Base-by-base conservation (phyloP, 371 early-diverging fungal species). In the Saksenaea vasiformis region DNA sequence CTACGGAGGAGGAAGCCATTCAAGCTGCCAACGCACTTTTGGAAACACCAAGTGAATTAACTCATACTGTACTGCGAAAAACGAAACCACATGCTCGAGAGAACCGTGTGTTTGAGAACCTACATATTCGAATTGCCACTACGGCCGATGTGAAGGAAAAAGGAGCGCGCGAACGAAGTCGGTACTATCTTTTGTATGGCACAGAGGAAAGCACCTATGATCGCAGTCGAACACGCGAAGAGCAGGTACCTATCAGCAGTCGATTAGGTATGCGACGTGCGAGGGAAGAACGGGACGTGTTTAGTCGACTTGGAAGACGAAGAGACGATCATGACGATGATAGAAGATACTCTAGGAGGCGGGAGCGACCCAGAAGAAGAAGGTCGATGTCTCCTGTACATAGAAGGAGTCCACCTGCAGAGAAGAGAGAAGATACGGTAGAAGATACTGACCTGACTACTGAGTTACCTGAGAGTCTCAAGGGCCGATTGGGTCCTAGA, bases 121-220 rank as follows among this genome's bases (percentile, higher is more conserved):
- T 76, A 31, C 67, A 67, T 35, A 59, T 84, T 37, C 82, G 87
- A 10, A 57, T 78, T 14, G 75, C 87, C 0, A 85, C 84, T 1
- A 76, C 76, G 27, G 67, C 65, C 44, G 87, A 87, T 56, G 65
- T 77, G 5, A 87, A 87, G 60, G 73, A 75, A 56, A 63, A 68
- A 31, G 83, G 84, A 1, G 70, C 87, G 5, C 73, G 82, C 11
- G 71, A 76, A 19, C 67, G 73, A 22, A 87, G 87, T 66, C 70
- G 73, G 1, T 87, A 84, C 61, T 87, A 87, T 63, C 58, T 77
- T 2, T 56, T 83, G 11, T 79, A 85, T 66, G 85, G 87, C 3
- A 67, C 69, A 1, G 77, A 76, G 1, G 61, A 54, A 38, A 41
- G 43, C 17, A 47, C 0, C 11, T 24, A 35, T 24, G 26, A 31